Conservation (phyloP, 192 early-diverging fungal species). For the Phycomyces blakesleeanus region DNA sequence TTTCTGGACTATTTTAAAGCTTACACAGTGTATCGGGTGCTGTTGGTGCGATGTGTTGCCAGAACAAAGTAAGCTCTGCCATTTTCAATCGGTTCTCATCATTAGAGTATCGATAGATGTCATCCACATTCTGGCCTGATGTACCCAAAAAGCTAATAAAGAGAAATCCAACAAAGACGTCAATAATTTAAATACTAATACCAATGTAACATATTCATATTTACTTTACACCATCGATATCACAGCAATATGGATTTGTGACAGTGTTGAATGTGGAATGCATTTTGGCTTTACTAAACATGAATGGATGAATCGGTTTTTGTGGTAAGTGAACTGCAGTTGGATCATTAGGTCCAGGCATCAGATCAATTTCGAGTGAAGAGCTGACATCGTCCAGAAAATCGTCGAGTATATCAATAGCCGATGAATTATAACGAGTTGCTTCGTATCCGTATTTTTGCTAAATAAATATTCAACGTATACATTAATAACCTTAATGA, state of each 20-base stretch:
- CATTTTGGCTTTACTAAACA: slow-evolving; percentile 61
- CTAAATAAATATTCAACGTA: slow-evolving; percentile 25
- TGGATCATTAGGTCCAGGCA: slow-evolving; percentile 83
- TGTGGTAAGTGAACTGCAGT: slow-evolving; percentile 80
- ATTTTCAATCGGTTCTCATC: slow-evolving; percentile 61
- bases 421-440: slow-evolving; percentile 42
- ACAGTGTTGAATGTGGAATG: slow-evolving; percentile 62
- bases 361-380: slow-evolving; percentile 64
- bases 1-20: no score
- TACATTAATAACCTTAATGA: no score
- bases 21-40: slow-evolving; percentile 93
- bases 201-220: no score
- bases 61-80: slow-evolving; percentile 67
- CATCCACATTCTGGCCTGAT: slow-evolving; percentile 87
- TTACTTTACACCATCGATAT: slow-evolving; percentile 64
- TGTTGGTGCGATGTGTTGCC: slow-evolving; percentile 89
- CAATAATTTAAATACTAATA: no score
- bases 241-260: slow-evolving; percentile 79
- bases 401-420: slow-evolving; percentile 57
- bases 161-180: background rate
- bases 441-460: slow-evolving; percentile 52
- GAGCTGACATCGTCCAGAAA: slow-evolving; percentile 63
- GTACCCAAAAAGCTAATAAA: slow-evolving; percentile 65
- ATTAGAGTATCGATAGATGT: slow-evolving; percentile 68
- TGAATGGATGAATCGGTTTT: slow-evolving; percentile 69